Evolutionary conservation across 768 basidiomycete genomes (phyloP).

Genomic region (Auricularia cornea): DNA sequence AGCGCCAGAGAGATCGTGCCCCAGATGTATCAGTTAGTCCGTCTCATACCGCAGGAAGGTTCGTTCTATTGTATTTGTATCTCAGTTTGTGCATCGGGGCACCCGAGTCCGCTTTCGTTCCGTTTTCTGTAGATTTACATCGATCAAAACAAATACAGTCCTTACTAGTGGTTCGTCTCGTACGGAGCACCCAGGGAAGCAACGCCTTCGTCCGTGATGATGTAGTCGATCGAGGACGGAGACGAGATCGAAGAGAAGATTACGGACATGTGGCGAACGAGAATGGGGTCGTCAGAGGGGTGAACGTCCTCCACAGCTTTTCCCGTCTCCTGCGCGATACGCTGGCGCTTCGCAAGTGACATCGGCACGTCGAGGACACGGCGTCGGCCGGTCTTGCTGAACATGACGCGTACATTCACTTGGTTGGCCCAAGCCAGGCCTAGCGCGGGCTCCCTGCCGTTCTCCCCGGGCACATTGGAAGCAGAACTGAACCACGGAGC

Average conservation of each 20-base stretch:
- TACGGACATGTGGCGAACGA: constrained; percentile 65
- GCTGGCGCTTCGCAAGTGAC: constrained; percentile 9
- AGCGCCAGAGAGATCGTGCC: no score
- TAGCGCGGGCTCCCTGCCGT: constrained; percentile 69
- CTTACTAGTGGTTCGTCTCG: background rate
- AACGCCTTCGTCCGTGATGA: constrained; percentile 59
- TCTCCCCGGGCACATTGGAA: constrained; percentile 47
- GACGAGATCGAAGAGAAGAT: constrained; percentile 63
- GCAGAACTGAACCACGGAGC: constrained; percentile 68
- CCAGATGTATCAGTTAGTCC: background rate
- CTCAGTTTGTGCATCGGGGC: no score
- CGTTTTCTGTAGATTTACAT: no score
- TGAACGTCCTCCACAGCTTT: constrained; percentile 12
- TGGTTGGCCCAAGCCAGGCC: constrained; percentile 94
- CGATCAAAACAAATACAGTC: background rate
- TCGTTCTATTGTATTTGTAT: background rate
- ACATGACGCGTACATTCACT: constrained; percentile 76
- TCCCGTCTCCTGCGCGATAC: constrained; percentile 19
- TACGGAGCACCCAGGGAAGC: constrained; percentile 1
- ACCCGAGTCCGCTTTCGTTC: no score
- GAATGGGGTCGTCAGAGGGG: constrained; percentile 30
- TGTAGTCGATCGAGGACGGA: constrained; percentile 62
- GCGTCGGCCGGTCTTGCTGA: constrained; percentile 66
- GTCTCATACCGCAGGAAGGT: background rate
- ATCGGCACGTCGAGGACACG: constrained; percentile 37